phyloP scores from a whole-genome alignment of 768 basidiomycete species.

The Pisolithus tinctorius region DNA sequence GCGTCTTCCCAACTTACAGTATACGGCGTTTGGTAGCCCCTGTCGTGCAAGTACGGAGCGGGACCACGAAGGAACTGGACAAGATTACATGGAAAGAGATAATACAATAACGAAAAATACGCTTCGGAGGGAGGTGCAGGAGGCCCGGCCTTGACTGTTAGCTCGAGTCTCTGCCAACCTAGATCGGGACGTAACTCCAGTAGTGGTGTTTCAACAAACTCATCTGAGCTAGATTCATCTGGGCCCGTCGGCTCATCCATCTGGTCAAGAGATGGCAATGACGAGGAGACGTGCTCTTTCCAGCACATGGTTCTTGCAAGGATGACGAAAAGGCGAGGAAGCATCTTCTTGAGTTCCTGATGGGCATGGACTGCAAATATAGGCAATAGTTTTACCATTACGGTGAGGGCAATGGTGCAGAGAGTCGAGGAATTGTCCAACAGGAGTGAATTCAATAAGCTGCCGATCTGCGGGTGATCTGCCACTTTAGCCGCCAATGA shows the following conservation, averaged over 20 bases:
- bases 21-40: conserved; percentile 50
- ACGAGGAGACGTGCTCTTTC: conserved; percentile 45
- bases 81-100: conserved; percentile 86
- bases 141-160: conserved; percentile 48
- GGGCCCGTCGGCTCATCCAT: conserved; percentile 27
- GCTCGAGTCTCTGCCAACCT: conserved; percentile 63
- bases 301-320: conserved; percentile 71
- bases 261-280: conserved; percentile 24
- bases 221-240: conserved; percentile 5
- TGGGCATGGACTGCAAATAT: conserved; percentile 61
- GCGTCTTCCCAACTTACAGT: conserved; percentile 64
- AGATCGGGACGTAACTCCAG: conserved; percentile 48
- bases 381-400: conserved; percentile 69
- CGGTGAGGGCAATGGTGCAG: conserved; percentile 55
- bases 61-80: conserved; percentile 74
- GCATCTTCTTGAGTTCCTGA: conserved; percentile 45
- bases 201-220: conserved; percentile 31
- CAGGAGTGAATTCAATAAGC: conserved; percentile 59
- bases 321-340: conserved; percentile 62
- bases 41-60: conserved; percentile 51
- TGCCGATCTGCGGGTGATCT: conserved; percentile 55
- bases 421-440: conserved; percentile 72
- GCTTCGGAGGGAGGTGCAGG: conserved; percentile 52
- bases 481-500: conserved; percentile 45
- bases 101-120: conserved; percentile 79